Base-by-base conservation (phyloP, 2,329 filamentous ascomycete species). In the Fusarium austroafricanum region DNA sequence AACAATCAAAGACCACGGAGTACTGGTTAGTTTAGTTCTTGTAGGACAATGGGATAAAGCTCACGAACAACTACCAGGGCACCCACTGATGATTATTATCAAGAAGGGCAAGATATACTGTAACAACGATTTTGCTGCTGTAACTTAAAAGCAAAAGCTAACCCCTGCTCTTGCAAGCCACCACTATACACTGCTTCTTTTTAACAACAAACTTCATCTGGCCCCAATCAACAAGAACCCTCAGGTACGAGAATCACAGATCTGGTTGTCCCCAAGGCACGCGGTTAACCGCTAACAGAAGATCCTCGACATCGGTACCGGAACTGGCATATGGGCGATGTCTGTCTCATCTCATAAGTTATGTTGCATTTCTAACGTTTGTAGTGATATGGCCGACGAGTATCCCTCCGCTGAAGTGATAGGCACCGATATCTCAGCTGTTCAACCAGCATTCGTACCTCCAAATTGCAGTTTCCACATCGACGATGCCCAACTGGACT, bases 261-360 rank as follows among this genome's bases (percentile, higher is more conserved):
- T 15, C 15, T 33, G 6, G 7, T 15, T 18, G 15, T 11, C 23
- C 21, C 21, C 21, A 14, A 28, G 17, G 15, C 28, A 29, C 38
- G 46, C 21, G 21, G 12, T 14, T 9, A 20, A 70, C 40, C 5
- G 4, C 17, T 3, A 5, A 5, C 39, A 69, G 65, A 65, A 46
- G 39, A 55, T 76, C 12, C 77, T 88, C 21, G 85, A 87, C 66
- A 76, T 87, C n/a, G 84, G 85, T 28, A 88, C 86, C 7, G 87
- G 87, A 12, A 86, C 85, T 3, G 86, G 87, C 4, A 83, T 86
- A 62, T 88, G 86, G 86, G 82, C 85, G 11, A 75, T 71, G 73
- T 58, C 23, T 15, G 51, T 35, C 29, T 31, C 6, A 7, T 29
- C 15, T 10, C 4, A 12, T n/a, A 3, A 5, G 5, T 10, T 5